Conservation (phyloP, 202 grass and related monocot species). For the Setaria italica region DNA sequence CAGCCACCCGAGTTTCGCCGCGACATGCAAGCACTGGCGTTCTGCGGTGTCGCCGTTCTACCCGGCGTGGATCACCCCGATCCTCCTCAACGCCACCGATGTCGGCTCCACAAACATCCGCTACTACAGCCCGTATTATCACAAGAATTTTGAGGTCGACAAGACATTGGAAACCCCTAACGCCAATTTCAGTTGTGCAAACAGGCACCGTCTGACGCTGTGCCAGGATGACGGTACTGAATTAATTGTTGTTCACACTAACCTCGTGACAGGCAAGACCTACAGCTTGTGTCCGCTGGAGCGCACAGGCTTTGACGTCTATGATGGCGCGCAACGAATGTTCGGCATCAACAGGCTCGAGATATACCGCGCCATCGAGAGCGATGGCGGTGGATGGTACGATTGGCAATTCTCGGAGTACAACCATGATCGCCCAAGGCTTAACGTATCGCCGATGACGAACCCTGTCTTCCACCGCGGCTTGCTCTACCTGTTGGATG, state of each 20-base stretch:
- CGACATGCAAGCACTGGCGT: background rate
- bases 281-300: background rate
- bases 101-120: background rate
- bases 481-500: background rate
- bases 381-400: background rate
- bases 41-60: background rate
- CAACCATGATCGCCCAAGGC: background rate
- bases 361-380: no score
- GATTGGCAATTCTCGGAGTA: background rate
- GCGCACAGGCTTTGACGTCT: no score
- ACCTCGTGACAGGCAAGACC: background rate
- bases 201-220: background rate
- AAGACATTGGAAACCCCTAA: background rate
- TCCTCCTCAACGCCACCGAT: background rate
- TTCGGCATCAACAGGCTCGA: no score
- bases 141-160: slow-evolving; percentile 18
- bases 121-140: slow-evolving; percentile 32
- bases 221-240: background rate
- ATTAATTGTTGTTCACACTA: background rate
- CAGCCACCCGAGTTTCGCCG: background rate
- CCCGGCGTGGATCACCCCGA: slow-evolving; percentile 1
- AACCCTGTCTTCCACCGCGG: slow-evolving; percentile 9
- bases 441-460: background rate
- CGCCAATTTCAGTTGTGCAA: background rate
- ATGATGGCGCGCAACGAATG: no score